Evolutionary conservation across 1,284 basidiomycete genomes (phyloP), one percentile per base, ranked within the genome.

Genomic region (Exsudoporus floridanus): DNA sequence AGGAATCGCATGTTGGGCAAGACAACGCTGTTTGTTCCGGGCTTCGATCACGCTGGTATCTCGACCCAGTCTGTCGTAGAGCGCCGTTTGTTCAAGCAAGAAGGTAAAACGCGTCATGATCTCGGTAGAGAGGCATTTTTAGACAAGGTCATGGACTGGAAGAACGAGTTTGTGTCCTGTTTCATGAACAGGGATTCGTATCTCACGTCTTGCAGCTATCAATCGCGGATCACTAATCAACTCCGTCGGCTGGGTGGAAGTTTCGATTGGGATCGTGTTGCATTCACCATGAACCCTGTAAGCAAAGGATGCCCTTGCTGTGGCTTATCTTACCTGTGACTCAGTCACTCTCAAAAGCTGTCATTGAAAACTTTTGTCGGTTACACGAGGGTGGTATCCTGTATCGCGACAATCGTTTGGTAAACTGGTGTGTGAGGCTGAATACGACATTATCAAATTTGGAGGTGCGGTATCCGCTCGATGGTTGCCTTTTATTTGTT

Each of bases 31-130:
- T 99, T 91, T 66, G 84, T 90, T 4, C 97, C 97, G 0, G 97
- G 97, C 8, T 99, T 95, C 66, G 97, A 99, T 72, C 97, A 99
- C 68, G 97, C 97, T 5, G 95, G 96, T 63, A 99, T 99, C 59
- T 96, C 96, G 0, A 99, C 97, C 0, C 97, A 99, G 72, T 94
- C 93, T 45, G 96, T 99, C 27, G 97, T 99, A 4, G 97, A 99
- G 72, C 94, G 94, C 72, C 82, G 95, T 33, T 66, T 99, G 7
- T 88, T 85, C 73, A 98, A 97, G 75, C 74, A 80, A 1, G 82
- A 88, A 48, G 92, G 92, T 14, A 79, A 90, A 74, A 91, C 91
- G 2, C 78, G 96, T 52, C 94, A 98, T 71, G 92, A 99, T 72
- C 84, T 98, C 37, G 97, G 97, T 2, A 84, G 97, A 49, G 94